Percentiles rank a stretch among this genome's conserved stretches.
phyloP scores from a whole-genome alignment of 2,329 filamentous ascomycete species.

The Aureobasidium vineae region DNA sequence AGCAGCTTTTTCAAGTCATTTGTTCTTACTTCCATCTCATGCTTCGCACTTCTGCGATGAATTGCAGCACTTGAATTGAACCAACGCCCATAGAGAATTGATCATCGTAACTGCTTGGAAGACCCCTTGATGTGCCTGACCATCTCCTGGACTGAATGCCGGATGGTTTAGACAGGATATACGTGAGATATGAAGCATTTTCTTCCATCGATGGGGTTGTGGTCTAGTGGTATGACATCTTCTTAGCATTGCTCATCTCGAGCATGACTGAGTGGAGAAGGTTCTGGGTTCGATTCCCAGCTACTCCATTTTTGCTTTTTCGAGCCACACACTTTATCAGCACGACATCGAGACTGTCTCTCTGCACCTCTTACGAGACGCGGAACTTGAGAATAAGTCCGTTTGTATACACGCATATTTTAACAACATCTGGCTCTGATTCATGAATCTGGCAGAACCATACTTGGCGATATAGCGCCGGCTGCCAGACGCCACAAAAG shows the following conservation, averaged over 20 bases:
- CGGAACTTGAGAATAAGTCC: not conserved
- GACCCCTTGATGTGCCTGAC: too few relatives aligned
- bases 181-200: too few relatives aligned
- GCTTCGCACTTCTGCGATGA: too few relatives aligned
- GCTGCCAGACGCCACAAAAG: not conserved
- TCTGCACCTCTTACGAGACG: not conserved
- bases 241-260: constrained; percentile 18
- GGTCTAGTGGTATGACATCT: constrained; percentile 23
- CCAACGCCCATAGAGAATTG: too few relatives aligned
- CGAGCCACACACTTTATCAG: rapidly evolving
- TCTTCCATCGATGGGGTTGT: constrained; percentile 4
- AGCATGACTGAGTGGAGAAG: constrained; percentile 17
- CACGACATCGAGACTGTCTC: not conserved
- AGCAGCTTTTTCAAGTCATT: constrained; percentile 3
- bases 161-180: too few relatives aligned
- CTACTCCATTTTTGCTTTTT: constrained; percentile 8
- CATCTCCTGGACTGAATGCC: too few relatives aligned
- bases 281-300: constrained; percentile 23
- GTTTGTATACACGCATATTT: not conserved
- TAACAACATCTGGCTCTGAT: not conserved
- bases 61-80: too few relatives aligned
- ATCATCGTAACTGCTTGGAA: too few relatives aligned
- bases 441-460: not conserved
- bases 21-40: not conserved
- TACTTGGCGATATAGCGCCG: not conserved